Base-by-base conservation (phyloP, 2,329 filamentous ascomycete genomes). In the Cyclaneusma minus region DNA sequence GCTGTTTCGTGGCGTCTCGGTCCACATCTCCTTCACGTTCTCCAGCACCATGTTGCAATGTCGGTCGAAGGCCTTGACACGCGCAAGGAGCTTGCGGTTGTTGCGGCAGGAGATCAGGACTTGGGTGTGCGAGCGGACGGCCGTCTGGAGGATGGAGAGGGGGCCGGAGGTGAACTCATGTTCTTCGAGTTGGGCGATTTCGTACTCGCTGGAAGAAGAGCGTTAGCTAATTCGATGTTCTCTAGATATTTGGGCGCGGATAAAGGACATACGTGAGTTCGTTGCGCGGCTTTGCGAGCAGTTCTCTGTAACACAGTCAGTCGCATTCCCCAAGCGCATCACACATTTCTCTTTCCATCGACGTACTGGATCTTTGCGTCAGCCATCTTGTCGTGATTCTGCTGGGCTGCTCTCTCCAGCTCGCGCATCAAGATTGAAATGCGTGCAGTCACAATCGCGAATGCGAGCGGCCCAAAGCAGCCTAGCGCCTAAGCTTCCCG, bases 11-110 rank as follows among this genome's bases (percentile, higher is more conserved):
- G 87, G 84, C 29, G 80, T 89, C 60, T 98, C 89, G 7, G 85
- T 94, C 89, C 89, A 98, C 87, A 98, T 95, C 60, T 98, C 89
- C 65, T 91, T 91, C 22, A 91, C 84, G 42, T 93, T 93, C 62
- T 93, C 84, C 24, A 94, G 63, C 3, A 93, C 81, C 89, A 98
- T 95, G 60, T 98, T 98, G 69, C 85, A 95, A 58, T 98, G 89
- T 34, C 89, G 69, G 57, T 98, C 89, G 52, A 98, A 98, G 5
- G 89, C 89, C 64, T 98, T 98, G 48, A 98, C 87, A 37, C 89
- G 79, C 27, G 87, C 89, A 29, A 98, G 75, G 24, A 98, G 68
- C 64, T 98, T 98, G 56, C 87, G 80, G 64, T 95, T 95, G 69
- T 93, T 94, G 40, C 89, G 84, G 59, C 87, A 87, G 29, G 83